Percentiles rank a stretch among this genome's conserved stretches.
Conservation (phyloP, 176 grass and related monocot species). For the Eremochloa ophiuroides region DNA sequence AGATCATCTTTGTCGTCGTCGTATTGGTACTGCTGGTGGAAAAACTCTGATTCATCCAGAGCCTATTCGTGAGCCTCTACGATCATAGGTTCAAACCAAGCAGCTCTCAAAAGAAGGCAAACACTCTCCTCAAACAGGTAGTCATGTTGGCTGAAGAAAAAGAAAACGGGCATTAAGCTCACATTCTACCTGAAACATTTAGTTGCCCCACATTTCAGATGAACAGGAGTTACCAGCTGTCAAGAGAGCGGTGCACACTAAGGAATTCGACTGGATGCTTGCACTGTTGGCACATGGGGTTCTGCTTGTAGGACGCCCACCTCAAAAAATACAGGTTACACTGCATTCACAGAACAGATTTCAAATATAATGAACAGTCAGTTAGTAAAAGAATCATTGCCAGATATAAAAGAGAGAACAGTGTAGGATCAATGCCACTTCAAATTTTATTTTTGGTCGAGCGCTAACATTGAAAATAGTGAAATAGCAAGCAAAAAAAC, state of each 20-base stretch:
- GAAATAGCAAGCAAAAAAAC: not conserved
- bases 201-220: not conserved
- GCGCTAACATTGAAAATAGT: not conserved
- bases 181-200: slow-evolving; percentile 2
- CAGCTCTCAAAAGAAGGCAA: slow-evolving; percentile 78
- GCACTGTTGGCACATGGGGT: slow-evolving; percentile 70
- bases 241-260: slow-evolving; percentile 79
- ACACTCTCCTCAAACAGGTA: slow-evolving; percentile 95
- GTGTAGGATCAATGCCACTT: not conserved
- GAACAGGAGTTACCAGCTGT: slow-evolving; percentile 69
- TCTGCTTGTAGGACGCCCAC: slow-evolving; percentile 85
- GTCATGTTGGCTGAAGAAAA: slow-evolving; percentile 74
- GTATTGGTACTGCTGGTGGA: slow-evolving; percentile 43
- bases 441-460: not conserved
- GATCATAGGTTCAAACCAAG: slow-evolving; percentile 77
- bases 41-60: slow-evolving; percentile 52
- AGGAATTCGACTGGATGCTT: slow-evolving; percentile 92
- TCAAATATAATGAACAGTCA: not conserved
- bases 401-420: not conserved
- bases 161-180: slow-evolving; percentile 31
- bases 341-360: slow-evolving; percentile 32
- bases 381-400: not conserved
- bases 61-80: slow-evolving; percentile 45
- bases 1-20: slow-evolving; percentile 58
- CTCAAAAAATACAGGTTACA: slow-evolving; percentile 84